A percentile compares a stretch with the other conserved stretches of the same genome.
Evolutionary conservation across 139 green algal genomes (phyloP).

Genomic region (Chlamydomonas schloesseri): DNA sequence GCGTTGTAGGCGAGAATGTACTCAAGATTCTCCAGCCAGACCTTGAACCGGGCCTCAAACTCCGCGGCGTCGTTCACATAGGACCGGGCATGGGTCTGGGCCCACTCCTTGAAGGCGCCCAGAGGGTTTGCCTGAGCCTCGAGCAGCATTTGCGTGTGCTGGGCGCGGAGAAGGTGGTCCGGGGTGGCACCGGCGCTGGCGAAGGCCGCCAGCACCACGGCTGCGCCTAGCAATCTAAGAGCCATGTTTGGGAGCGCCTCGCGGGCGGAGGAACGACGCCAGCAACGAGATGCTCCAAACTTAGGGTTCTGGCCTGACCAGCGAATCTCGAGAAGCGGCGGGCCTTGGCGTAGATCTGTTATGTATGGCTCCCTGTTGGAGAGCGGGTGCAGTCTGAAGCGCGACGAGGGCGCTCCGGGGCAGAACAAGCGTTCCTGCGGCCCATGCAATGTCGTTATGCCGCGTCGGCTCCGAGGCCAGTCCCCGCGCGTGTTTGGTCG

Average conservation of each 20-base stretch:
- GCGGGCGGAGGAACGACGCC: background rate
- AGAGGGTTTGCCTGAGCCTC: conserved; percentile 19
- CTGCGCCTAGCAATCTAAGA: background rate
- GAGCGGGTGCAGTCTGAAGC: too few species aligned
- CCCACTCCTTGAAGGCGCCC: conserved; percentile 48
- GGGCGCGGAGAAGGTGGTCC: background rate
- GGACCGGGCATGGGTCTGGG: conserved; percentile 56
- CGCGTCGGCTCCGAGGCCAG: too few species aligned
- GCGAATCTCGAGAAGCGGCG: too few species aligned
- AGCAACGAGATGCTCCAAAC: background rate
- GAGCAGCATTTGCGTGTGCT: conserved; percentile 10
- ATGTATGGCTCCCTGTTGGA: too few species aligned
- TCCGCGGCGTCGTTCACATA: conserved; percentile 65
- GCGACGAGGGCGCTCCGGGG: too few species aligned
- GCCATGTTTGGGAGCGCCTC: background rate
- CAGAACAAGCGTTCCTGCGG: too few species aligned
- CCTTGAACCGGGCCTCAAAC: conserved; percentile 70
- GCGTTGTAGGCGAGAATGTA: conserved; percentile 86
- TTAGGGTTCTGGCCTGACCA: too few species aligned
- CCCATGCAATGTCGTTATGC: too few species aligned
- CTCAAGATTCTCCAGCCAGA: conserved; percentile 89
- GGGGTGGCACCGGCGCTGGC: background rate
- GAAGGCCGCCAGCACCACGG: conserved; percentile 26
- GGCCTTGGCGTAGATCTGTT: too few species aligned
- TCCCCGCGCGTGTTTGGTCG: too few species aligned